A percentile compares a stretch with the other conserved stretches of the same genome.
Evolutionary conservation across 116 monocot genomes (phyloP).

Genomic region (Dioscorea cayenensis): DNA sequence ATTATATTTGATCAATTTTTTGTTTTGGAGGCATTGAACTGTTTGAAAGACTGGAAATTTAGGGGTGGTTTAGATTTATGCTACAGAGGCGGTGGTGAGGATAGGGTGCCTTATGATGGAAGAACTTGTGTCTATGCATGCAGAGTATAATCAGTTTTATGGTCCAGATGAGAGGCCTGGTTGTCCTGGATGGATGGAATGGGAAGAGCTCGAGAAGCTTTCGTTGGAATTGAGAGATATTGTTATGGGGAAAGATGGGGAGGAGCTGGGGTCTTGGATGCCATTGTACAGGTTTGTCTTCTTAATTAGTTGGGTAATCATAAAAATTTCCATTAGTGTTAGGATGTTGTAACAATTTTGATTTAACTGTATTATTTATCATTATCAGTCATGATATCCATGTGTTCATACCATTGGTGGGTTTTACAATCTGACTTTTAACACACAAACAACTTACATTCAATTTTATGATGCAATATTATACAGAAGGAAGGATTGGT

Average conservation of each 20-base stretch:
- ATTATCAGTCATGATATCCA: too few species aligned
- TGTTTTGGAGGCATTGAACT: too few species aligned
- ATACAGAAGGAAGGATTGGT: too few species aligned
- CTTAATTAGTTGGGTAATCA: neutral
- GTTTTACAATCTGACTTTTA: too few species aligned
- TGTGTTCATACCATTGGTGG: too few species aligned
- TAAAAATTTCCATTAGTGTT: too few species aligned
- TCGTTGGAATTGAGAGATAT: constrained; percentile 19
- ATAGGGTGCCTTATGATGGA: constrained; percentile 83
- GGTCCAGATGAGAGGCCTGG: constrained; percentile 32
- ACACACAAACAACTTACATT: too few species aligned
- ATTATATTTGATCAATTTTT: neutral
- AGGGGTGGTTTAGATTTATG: constrained; percentile 46
- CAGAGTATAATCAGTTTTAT: constrained; percentile 53
- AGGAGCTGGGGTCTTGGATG: constrained; percentile 54
- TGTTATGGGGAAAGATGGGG: constrained; percentile 42
- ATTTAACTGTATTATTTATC: too few species aligned
- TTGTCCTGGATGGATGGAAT: constrained; percentile 65
- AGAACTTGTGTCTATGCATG: constrained; percentile 69
- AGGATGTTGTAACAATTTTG: too few species aligned
- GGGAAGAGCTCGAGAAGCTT: constrained; percentile 54
- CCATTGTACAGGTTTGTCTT: constrained; percentile 69
- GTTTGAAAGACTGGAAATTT: neutral
- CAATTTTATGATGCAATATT: too few species aligned
- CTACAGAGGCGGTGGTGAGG: constrained; percentile 57